Evolutionary conservation across 441 rosid genomes (phyloP), one percentile per base, ranked within the genome.

Genomic region (Macaranga tanarius): DNA sequence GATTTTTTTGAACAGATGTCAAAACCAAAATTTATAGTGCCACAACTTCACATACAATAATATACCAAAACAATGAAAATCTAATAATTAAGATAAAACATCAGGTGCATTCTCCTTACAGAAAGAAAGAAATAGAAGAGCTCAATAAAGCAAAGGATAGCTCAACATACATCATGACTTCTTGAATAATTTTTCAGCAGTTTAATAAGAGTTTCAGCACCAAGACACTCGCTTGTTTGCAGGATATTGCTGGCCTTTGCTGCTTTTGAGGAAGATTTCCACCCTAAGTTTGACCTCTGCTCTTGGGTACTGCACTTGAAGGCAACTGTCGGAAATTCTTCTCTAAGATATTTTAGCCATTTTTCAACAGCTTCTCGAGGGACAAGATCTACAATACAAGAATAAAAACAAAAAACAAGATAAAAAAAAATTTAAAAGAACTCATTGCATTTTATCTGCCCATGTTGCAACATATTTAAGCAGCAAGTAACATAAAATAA

Each of bases 171-270:
- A 90, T 91, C 97, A 19, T 93, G 90, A 83, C 98, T 93, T 85
- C 96, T 95, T 4, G 97, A 91, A 84, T 92, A 95, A 78, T 90
- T 91, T 80, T 93, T 93, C 74, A 95, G 80, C 83, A 95, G 79
- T 73, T 95, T 95, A 76, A 91, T 81, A 55, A 93, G 98, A 61
- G 95, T 90, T 65, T 91, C 96, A 40, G 98, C 98, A 72, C 98
- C 98, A 74, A 95, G 97, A 81, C 99, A 95, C 73, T 93, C 98
- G 78, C 98, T 95, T 7, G 97, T 92, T 80, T 93, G 98, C 81
- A 88, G 80, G 59, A 85, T 23, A 72, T 76, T 87, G 82, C 88
- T 93, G 16, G 95, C 82, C 79, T 87, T 95, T 38, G 87, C 83
- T 55, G 85, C 74, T 81, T 87, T 93, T 0, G 86, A 81, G 56